These are phyloP conservation scores for Paraphaeosphaeria sporulosa DNA, from an alignment of 2,329 filamentous ascomycete species.

Conservation along the genomic window DNA sequence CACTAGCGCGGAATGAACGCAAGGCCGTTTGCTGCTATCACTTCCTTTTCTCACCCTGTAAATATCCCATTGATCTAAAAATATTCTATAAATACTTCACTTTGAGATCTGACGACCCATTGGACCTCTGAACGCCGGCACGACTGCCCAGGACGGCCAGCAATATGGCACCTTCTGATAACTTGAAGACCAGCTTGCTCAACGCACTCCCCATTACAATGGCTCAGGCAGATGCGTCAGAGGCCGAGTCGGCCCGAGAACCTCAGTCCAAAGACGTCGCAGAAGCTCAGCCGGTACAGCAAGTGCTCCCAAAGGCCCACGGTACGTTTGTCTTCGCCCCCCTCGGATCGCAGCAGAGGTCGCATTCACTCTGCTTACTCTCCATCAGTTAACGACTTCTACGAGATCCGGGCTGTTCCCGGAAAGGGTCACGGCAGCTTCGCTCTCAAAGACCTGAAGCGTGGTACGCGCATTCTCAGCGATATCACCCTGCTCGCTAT, in stretches of 20 bases:
- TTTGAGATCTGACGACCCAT: too few relatives aligned
- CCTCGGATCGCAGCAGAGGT: background rate
- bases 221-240: background rate
- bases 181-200: background rate
- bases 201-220: background rate
- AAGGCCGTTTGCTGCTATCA: constrained; percentile 2
- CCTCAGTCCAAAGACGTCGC: background rate
- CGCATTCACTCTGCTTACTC: background rate
- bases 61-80: background rate
- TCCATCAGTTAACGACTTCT: constrained; percentile 32
- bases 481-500: constrained; percentile 51
- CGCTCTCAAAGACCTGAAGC: constrained; percentile 44
- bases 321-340: background rate
- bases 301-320: background rate
- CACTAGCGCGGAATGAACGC: background rate
- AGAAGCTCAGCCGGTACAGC: background rate
- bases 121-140: background rate
- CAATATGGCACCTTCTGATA: background rate
- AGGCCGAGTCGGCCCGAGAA: background rate
- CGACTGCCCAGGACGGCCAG: background rate
- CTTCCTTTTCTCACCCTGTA: background rate
- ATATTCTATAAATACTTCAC: background rate
- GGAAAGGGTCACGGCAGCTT: constrained; percentile 55
- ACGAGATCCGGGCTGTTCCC: constrained; percentile 40
- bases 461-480: constrained; percentile 50